phyloP scores from a whole-genome alignment of 1,284 basidiomycete species.

The Puccinia triticina region DNA sequence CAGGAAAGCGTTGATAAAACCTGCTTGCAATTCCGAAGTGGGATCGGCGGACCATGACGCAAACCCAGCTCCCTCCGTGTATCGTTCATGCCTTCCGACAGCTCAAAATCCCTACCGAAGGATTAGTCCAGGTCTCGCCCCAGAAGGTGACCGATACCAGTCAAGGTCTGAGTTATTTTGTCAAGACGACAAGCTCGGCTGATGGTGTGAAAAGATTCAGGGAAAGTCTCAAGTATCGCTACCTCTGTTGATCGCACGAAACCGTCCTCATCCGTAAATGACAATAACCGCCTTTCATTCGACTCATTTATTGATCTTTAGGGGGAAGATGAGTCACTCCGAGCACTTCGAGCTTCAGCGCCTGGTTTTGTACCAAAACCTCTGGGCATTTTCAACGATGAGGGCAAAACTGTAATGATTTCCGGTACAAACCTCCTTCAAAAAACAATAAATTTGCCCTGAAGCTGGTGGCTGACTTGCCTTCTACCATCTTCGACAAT shows the following conservation, averaged over 20 bases:
- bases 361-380: slow-evolving; percentile 23
- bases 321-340: slow-evolving; percentile 42
- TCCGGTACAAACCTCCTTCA: slow-evolving; percentile 16
- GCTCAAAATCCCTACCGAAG: slow-evolving; percentile 17
- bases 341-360: slow-evolving; percentile 8
- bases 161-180: slow-evolving; percentile 10
- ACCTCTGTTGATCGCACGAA: not conserved
- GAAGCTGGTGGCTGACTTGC: not conserved
- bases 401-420: slow-evolving; percentile 39
- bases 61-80: not conserved
- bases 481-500: not conserved
- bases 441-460: not conserved
- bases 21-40: no score
- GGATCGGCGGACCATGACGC: not conserved
- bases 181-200: slow-evolving; percentile 1
- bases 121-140: slow-evolving; percentile 1
- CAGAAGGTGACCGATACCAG: slow-evolving; percentile 11
- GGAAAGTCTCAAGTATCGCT: slow-evolving; percentile 39
- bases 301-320: not conserved
- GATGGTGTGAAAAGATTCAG: not conserved
- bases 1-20: no score
- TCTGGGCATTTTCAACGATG: not conserved
- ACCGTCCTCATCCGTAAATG: not conserved
- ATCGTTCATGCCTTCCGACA: slow-evolving; percentile 5
- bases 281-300: not conserved